Base-by-base conservation (phyloP, 2,329 filamentous ascomycete genomes). In the Aureobasidium sp. region DNA sequence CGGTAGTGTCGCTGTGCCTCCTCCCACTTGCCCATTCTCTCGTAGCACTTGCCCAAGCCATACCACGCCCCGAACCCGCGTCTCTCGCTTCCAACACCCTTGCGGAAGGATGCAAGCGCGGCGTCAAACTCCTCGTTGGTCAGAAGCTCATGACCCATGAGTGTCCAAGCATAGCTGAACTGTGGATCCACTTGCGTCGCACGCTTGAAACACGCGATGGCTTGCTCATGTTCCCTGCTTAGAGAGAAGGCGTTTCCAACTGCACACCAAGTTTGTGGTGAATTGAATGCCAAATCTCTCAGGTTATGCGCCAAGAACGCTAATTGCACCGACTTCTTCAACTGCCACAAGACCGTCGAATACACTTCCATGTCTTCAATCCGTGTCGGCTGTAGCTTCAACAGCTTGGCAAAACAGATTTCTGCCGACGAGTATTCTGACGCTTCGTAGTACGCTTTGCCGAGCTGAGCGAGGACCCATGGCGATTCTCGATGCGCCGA, bases 21-120 rank as follows among this genome's bases (percentile, higher is more conserved):
- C 65, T 96, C 90, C 68, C 72, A 67, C 65, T 74, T 73, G 64
- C 72, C 70, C 67, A 74, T 70, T 22, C 78, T 78, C 56, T 81
- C 73, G 72, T 90, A 89, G 22, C 90, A 78, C 20, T 82, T 90
- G 8, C 84, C 85, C n/a, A 87, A 75, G 22, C 94, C 94, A 73
- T 97, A 99, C 84, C 95, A 97, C n/a, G 93, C 94, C 71, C 97
- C 96, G 78, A 97, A 99, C 72, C 97, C 93, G 22, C 93, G 86
- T 61, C 84, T 86, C 70, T 99, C 92, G 0, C 90, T 91, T 48
- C 87, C 84, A 67, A 99, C 89, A 1, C 91, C 92, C 59, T 87
- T 85, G 37, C 95, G 86, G 74, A 97, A 99, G 1, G 91, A 88
- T 42, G 87, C 85, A 48, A 96, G 83, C 0, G 94, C 94, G 73